Base-by-base conservation (phyloP, 192 early-diverging fungal genomes). In the Entomortierella chlamydospora region DNA sequence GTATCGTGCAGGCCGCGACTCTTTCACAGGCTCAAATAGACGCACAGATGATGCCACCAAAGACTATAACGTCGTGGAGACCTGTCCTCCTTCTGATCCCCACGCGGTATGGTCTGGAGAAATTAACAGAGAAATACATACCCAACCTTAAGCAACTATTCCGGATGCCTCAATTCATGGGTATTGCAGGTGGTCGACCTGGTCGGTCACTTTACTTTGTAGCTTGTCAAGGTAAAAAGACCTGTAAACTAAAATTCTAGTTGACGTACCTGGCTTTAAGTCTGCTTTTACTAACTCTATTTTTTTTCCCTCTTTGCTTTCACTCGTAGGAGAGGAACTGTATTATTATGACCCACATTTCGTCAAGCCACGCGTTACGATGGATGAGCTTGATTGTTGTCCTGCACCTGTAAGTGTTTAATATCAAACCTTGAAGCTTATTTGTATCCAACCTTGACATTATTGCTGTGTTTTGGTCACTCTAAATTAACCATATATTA, bases 161-260 rank as follows among this genome's bases (percentile, higher is more conserved):
- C 56, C 56, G 37, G 10, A 68, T 83, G 18, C 81, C 81, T 25
- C 81, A 83, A 57, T 83, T 83, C 54, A 58, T 83, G 58, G 81
- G 81, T 7, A 83, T 83, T 64, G 73, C 81, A 17, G 81, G 81
- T 15, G 81, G 81, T n/a, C 65, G 81, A 25, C 81, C 81, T 1
- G 58, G 73, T 33, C 61, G 73, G 20, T 83, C 81, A 23, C 67
- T 83, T 10, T 83, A 83, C 42, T 83, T 83, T 69, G 81, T 83
- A 29, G 73, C 81, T 0, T 61, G 50, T 49, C 81, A 83, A 72
- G 81, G 81, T 83, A 63, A 41, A n/a, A 4, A 29, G n/a, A n/a
- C n/a, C n/a, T n/a, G n/a, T n/a, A n/a, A n/a, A n/a, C n/a, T n/a
- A n/a, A n/a, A n/a, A n/a, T n/a, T n/a, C n/a, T n/a, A n/a, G n/a